These are phyloP conservation scores for Pluteus cervinus DNA, from an alignment of 768 basidiomycete genomes.

Conservation along the genomic window DNA sequence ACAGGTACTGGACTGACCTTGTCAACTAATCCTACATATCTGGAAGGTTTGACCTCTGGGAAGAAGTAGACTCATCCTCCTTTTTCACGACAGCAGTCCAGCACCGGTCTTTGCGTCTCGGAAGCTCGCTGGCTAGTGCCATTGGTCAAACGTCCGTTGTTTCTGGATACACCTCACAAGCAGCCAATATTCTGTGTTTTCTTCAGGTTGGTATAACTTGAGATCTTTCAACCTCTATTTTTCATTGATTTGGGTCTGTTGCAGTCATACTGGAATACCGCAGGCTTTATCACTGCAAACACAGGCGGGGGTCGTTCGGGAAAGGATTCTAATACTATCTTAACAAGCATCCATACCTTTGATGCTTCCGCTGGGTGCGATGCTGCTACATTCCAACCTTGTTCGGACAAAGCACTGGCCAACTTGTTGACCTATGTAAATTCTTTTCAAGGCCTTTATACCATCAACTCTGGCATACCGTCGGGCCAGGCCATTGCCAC, in stretches of 20 bases:
- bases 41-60: slow-evolving; percentile 67
- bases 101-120: slow-evolving; percentile 67
- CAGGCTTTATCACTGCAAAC: slow-evolving; percentile 67
- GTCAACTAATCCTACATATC: not conserved
- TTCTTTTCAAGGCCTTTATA: slow-evolving; percentile 57
- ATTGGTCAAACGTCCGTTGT: slow-evolving; percentile 48
- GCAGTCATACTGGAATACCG: slow-evolving; percentile 70
- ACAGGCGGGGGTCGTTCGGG: slow-evolving; percentile 71
- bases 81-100: slow-evolving; percentile 82
- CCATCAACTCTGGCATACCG: slow-evolving; percentile 54
- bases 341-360: slow-evolving; percentile 76
- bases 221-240: no score
- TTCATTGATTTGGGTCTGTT: no score
- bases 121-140: slow-evolving; percentile 51
- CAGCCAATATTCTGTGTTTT: slow-evolving; percentile 65
- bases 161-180: slow-evolving; percentile 49
- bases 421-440: slow-evolving; percentile 64
- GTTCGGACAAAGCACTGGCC: slow-evolving; percentile 68
- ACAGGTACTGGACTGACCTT: not conserved
- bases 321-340: slow-evolving; percentile 65
- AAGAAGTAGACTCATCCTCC: slow-evolving; percentile 63
- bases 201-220: slow-evolving; percentile 47
- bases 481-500: slow-evolving; percentile 56
- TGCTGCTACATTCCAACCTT: slow-evolving; percentile 68
- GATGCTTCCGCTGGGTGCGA: slow-evolving; percentile 71